A percentile compares a stretch with the other conserved stretches of the same genome.
Evolutionary conservation across 2,329 filamentous ascomycete genomes (phyloP).

Genomic region (Trichoderma koningii): DNA sequence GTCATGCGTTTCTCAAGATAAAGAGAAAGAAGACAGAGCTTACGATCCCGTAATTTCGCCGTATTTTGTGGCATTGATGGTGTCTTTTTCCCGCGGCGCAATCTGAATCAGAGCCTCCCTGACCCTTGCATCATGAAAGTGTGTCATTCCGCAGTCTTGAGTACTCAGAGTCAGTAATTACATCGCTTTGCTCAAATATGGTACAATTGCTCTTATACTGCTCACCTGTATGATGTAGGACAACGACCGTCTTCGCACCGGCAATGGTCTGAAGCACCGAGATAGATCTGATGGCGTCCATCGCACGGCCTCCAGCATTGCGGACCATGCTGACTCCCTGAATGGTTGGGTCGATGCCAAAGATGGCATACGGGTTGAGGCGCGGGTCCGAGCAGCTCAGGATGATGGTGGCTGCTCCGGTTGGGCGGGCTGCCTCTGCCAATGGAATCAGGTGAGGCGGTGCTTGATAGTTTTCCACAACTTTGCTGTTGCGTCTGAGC

Average conservation of each 20-base stretch:
- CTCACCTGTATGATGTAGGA: constrained; percentile 11
- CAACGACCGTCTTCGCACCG: constrained; percentile 6
- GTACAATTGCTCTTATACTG: too few relatives aligned
- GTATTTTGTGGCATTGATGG: constrained; percentile 3
- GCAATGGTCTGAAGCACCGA: constrained; percentile 16
- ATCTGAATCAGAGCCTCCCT: constrained; percentile 7
- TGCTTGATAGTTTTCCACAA: neutral
- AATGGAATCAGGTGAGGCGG: neutral
- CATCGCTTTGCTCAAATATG: too few relatives aligned
- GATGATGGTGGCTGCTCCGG: neutral
- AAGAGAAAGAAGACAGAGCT: neutral
- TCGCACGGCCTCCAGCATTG: constrained; percentile 17
- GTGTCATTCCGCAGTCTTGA: constrained; percentile 18
- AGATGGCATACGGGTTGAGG: neutral
- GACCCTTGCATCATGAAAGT: neutral
- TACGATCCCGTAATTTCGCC: constrained; percentile 15
- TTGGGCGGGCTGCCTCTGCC: neutral
- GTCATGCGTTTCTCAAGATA: neutral
- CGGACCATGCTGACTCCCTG: constrained; percentile 6
- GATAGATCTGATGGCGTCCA: constrained; percentile 9
- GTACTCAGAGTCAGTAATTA: neutral
- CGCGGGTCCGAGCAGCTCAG: constrained; percentile 18
- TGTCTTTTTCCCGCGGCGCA: constrained; percentile 9
- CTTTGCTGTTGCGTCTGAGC: constrained; percentile 11
- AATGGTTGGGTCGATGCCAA: neutral